Base-by-base conservation (phyloP, 805 yeast species). In the Saturnispora quitensis region DNA sequence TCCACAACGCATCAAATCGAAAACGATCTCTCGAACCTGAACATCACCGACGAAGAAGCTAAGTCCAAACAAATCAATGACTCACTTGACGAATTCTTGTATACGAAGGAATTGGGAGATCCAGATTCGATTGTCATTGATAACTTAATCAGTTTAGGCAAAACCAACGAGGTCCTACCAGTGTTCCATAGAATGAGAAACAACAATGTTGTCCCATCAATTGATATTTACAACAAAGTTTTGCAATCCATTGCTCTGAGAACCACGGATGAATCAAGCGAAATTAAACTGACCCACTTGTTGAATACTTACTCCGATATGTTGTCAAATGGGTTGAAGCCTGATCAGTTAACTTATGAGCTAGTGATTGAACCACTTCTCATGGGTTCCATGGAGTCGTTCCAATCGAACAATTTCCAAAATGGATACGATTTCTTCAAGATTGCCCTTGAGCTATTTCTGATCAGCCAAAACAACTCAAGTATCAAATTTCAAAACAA, bases 261-360 rank as follows among this genome's bases (percentile, higher is more conserved):
- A 63, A 59, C 78, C 38, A 73, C 75, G 51, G 77, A 76, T 51
- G 76, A 73, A 55, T 71, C 81, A 25, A 65, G 78, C 6, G 89
- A 85, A 62, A 75, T 74, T 45, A 77, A 76, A 61, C 70, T 85
- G 62, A 83, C 86, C 2, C 78, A 75, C 50, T 63, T 85, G 53
- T 67, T 85, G 56, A 82, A 80, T 20, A 80, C 83, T 35, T 85
- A 85, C 61, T 86, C 85, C 48, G 89, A 83, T 58, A 68, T 84
- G 62, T 70, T 85, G 38, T 61, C 76, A 24, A 71, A 73, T 56
- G 72, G 70, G 54, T 54, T 78, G 40, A 81, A 78, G 61, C 93
- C 93, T 17, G 71, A 75, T 25, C 59, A 63, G 42, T 69, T 68
- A 18, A 82, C 86, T 7, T 84, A 78, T 63, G 70, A 76, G 58